Evolutionary conservation across 108 stramenopile genomes (phyloP), one percentile per base, ranked within the genome.

Genomic region (Fistulifera pelliculosa): DNA sequence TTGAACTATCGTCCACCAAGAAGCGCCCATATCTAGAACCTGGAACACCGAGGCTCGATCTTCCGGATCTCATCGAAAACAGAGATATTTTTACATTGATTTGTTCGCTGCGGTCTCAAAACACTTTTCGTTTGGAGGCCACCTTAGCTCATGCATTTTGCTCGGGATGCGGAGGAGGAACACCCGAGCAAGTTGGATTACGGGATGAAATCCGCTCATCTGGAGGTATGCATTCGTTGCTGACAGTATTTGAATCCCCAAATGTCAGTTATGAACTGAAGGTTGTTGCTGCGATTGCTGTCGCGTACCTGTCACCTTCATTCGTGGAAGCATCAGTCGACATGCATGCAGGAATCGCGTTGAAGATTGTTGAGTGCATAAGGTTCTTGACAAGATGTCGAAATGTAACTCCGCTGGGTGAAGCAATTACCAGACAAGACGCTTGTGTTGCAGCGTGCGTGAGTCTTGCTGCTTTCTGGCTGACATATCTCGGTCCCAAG

Each of bases 201-300:
- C 45, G 47, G 17, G 51, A 74, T 43, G 79, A 80, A 58, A 80
- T 80, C 17, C 62, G 58, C 13, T 73, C 75, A 15, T 79, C 72
- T 6, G 81, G 81, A 13, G 81, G 81, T 4, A 70, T 83, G 67
- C 69, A 74, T 51, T 83, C 81, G 11, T 61, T 79, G 47, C 42
- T 83, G 26, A 71, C 72, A 12, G 41, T 83, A 27, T 79, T 78
- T 38, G 61, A 62, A 0, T 58, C 64, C 4, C 66, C 60, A 27
- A 45, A 49, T 25, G 51, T 54, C 11, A 54, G 53, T 14, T 41
- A 47, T 14, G 68, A 66, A 24, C 42, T 83, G 1, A 45, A 64
- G 35, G 58, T 71, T 5, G 72, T 76, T 1, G 57, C 75, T 3
- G 75, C 77, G n/a, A 25, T 83, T 60, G 75, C 72, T 39, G 66